Percentiles rank a stretch among this genome's conserved stretches.
phyloP scores from a whole-genome alignment of 805 yeast species.

The Pichia paraexigua region DNA sequence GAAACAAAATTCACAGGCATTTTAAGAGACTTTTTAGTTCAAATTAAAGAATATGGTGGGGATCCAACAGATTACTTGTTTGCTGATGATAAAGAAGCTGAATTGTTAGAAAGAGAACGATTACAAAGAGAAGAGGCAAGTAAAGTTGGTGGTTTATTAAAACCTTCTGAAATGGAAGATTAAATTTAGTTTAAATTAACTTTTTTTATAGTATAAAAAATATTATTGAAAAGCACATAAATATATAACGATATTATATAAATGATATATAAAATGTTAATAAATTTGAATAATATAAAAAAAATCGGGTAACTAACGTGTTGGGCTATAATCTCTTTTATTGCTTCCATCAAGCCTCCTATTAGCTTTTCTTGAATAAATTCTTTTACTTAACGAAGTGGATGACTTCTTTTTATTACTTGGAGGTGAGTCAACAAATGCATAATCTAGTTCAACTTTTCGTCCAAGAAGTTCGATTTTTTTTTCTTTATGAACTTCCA shows the following conservation, averaged over 20 bases:
- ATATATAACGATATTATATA: not conserved
- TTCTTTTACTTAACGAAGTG: not conserved
- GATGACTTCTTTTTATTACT: not conserved
- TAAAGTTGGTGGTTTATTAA: constrained; percentile 85
- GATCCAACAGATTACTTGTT: constrained; percentile 90
- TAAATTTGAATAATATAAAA: not conserved
- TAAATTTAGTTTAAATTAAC: constrained; percentile 1
- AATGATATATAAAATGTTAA: not conserved
- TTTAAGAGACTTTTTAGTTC: constrained; percentile 91
- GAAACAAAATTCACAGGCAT: constrained; percentile 71
- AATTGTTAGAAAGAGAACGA: constrained; percentile 57
- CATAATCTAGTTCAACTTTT: constrained; percentile 29
- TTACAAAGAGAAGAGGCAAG: constrained; percentile 74
- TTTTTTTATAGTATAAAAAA: not conserved
- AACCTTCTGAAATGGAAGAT: constrained; percentile 92
- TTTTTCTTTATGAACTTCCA: constrained; percentile 17
- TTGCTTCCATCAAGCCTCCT: not conserved
- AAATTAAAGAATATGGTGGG: constrained; percentile 92
- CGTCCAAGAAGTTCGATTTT: constrained; percentile 29
- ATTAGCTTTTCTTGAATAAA: not conserved
- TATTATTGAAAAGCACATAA: not conserved
- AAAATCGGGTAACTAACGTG: not conserved
- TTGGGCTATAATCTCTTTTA: constrained; percentile 7
- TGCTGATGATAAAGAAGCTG: constrained; percentile 86
- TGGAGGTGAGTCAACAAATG: constrained; percentile 25